Percentiles rank a stretch among this genome's conserved stretches.
Conservation (phyloP, 768 basidiomycete species). For the Boletus reticuloceps region DNA sequence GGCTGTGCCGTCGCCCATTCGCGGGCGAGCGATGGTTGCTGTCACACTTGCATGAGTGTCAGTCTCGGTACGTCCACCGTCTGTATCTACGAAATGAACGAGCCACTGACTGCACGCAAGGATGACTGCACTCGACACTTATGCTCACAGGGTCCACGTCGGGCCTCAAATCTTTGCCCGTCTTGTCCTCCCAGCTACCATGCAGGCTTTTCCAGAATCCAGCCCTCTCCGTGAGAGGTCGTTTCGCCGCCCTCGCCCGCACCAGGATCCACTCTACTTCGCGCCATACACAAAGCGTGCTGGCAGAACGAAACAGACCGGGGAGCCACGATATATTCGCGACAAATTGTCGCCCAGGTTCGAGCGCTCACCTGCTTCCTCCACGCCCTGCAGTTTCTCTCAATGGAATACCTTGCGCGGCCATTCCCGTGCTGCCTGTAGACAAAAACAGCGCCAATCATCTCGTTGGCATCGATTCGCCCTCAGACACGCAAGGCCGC, state of each 20-base stretch:
- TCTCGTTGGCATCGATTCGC: constrained; percentile 5
- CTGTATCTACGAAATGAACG: not conserved
- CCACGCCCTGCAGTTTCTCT: not conserved
- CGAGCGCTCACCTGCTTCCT: not conserved
- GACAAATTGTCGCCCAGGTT: not conserved
- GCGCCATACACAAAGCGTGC: not conserved
- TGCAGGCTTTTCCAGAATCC: constrained; percentile 27
- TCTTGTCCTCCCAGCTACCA: constrained; percentile 27
- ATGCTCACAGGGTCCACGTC: constrained; percentile 84
- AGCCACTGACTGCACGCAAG: constrained; percentile 34
- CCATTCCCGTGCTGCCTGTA: not conserved
- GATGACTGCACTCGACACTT: constrained; percentile 70
- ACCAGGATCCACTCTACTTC: constrained; percentile 4
- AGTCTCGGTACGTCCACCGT: constrained; percentile 43
- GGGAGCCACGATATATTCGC: not conserved
- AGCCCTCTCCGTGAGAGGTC: constrained; percentile 5
- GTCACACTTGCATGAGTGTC: constrained; percentile 24
- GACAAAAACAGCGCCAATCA: constrained; percentile 2
- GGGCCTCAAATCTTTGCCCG: constrained; percentile 53
- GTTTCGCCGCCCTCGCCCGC: constrained; percentile 4
- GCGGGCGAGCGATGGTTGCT: no score
- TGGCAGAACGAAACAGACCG: constrained; percentile 1
- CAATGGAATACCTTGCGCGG: not conserved
- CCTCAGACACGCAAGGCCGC: constrained; percentile 5
- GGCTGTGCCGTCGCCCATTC: not conserved